phyloP scores from a whole-genome alignment of 164 flowering plant genomes.

The Annona cherimola region DNA sequence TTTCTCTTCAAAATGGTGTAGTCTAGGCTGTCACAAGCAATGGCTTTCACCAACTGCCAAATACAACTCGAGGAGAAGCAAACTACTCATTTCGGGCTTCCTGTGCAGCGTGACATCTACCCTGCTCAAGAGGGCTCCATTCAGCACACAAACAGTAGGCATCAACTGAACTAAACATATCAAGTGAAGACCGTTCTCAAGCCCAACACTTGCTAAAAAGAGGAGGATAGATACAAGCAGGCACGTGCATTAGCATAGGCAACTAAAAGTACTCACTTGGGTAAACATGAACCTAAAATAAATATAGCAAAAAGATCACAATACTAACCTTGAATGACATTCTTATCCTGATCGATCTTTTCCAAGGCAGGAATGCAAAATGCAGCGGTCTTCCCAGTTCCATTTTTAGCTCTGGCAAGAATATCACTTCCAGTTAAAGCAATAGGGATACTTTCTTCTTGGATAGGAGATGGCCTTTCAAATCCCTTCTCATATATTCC shows the following conservation, averaged over 20 bases:
- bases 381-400: slow-evolving; percentile 99
- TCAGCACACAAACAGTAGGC: no score
- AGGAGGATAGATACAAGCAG: not conserved
- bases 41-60: no score
- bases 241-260: not conserved
- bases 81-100: no score
- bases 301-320: not conserved
- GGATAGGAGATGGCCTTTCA: slow-evolving; percentile 98
- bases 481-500: slow-evolving; percentile 99
- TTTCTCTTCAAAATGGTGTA: no score
- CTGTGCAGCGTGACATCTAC: no score
- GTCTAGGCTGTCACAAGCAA: no score
- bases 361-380: slow-evolving; percentile 98
- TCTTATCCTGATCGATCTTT: slow-evolving; percentile 91
- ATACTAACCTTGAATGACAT: slow-evolving; percentile 84
- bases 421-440: slow-evolving; percentile 98
- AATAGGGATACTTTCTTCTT: slow-evolving; percentile 99
- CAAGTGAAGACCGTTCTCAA: no score
- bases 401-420: slow-evolving; percentile 98
- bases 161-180: no score
- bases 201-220: not conserved
- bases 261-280: not conserved
- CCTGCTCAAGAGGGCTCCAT: no score
- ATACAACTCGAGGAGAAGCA: no score
- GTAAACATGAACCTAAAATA: not conserved